Base-by-base conservation (phyloP, 371 early-diverging fungal genomes). In the Mucor racemosus region DNA sequence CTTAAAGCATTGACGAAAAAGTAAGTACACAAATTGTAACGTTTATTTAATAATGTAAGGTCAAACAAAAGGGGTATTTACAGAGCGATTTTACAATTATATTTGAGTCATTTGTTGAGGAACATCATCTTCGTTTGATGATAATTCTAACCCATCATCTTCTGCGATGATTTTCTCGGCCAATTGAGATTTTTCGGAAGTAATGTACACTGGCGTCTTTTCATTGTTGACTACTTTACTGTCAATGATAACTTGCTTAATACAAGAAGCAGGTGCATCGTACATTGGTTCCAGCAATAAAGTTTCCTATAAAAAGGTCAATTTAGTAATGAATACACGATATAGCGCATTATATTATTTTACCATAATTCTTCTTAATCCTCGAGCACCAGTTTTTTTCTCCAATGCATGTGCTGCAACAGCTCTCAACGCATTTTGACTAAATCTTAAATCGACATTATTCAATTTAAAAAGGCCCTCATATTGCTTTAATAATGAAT, bases 351-450 rank as follows among this genome's bases (percentile, higher is more conserved):
- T 40, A 21, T 14, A 39, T 53, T 11, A 35, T 9, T 39, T 66
- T 84, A 67, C 89, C 91, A 95, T 91, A 57, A 95, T 94, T 10
- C 94, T 79, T 42, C 95, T 83, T 60, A 96, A 76, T 6, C 97
- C 97, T 39, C 97, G 86, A 13, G 97, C 97, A 15, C 97, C 97
- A 0, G 95, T 95, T 64, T 92, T 90, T 67, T 92, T 94, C 64
- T 88, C 87, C 14, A 91, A 83, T 1, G 95, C 95, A 62, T 87
- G 83, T 42, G 85, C 76, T 8, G 95, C 95, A 61, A 96, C 89
- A 11, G 79, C 65, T 17, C 76, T 77, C 8, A 96, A 82, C 13
- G 95, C 92, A 1, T 76, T 66, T n/a, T 87, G 77, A 14, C 93
- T 90, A 64, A 95, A 92, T 4, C 86, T 82, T 33, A 95, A 76